Base-by-base conservation (phyloP, 1,139 yeast species). In the Yamadazyma blattariae region DNA sequence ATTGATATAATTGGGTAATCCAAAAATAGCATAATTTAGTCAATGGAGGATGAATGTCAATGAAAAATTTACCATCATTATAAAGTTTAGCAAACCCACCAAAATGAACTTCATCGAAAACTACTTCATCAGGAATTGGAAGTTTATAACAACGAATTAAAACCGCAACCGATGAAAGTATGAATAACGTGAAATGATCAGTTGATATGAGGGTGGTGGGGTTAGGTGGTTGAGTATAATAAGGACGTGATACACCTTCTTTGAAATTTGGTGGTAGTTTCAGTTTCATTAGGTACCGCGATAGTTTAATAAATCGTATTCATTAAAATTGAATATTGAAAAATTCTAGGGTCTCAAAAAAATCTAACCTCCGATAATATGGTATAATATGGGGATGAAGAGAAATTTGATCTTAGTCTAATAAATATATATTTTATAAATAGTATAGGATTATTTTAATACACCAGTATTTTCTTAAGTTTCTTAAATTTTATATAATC, bases 81-180 rank as follows among this genome's bases (percentile, higher is more conserved):
- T 84, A 87, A 40, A 74, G 70, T 38, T 52, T 41, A 2, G 57
- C 59, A 42, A 55, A 63, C 7, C 60, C 57, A 7, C 67, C 66
- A 33, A 68, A 61, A 56, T 82, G 89, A 33, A 81, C 89, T 59
- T 92, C 98, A 65, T 92, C 98, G 56, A 92, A 92, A 23, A 92
- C 97, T 32, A 92, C 96, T 28, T 86, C 75, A 44, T 77, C 61
- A 13, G 98, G 98, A 40, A 67, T 57, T 31, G 77, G 71, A 32
- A 92, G 58, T 40, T 74, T 73, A 51, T 74, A 69, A 36, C 83
- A 64, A 47, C 97, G 50, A 13, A 61, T 47, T 13, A 48, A 33
- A 2, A 52, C 43, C 12, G 54, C 55, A 9, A 51, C 22, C 1
- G 57, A 52, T 6, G 53, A 31, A 12, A 62, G 38, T 16, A 50